A percentile compares a stretch with the other conserved stretches of the same genome.
phyloP scores from a whole-genome alignment of 257 asterid species.

The Eucommia ulmoides region DNA sequence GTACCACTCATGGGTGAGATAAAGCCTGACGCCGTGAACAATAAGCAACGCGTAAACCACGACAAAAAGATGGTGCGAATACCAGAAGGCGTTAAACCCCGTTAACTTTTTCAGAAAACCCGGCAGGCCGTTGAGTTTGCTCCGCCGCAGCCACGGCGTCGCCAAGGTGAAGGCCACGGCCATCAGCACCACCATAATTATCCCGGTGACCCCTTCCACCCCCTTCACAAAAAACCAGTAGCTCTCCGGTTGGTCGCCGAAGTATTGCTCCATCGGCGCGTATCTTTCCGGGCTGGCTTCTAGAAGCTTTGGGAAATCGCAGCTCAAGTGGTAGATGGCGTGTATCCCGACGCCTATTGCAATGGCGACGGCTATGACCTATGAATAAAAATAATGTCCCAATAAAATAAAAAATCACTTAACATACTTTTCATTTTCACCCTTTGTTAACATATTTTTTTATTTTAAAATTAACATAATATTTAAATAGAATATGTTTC shows the following conservation, averaged over 20 bases:
- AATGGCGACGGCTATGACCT: conserved; percentile 65
- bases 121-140: conserved; percentile 36
- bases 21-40: conserved; percentile 70
- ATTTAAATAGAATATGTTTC: too few relatives aligned
- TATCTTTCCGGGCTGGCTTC: conserved; percentile 29
- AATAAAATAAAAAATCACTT: background rate
- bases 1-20: conserved; percentile 46
- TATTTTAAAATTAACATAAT: too few relatives aligned
- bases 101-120: conserved; percentile 50
- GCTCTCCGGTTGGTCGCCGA: conserved; percentile 50
- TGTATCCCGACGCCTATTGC: conserved; percentile 66
- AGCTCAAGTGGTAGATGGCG: conserved; percentile 47
- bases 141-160: conserved; percentile 67
- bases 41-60: conserved; percentile 57
- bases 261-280: conserved; percentile 32
- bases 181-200: conserved; percentile 72
- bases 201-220: conserved; percentile 72
- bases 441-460: too few relatives aligned
- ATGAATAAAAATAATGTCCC: background rate
- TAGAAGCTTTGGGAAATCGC: conserved; percentile 65
- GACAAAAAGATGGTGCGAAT: conserved; percentile 71
- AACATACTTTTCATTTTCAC: background rate
- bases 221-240: conserved; percentile 60
- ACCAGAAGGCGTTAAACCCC: conserved; percentile 93
- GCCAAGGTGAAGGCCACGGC: conserved; percentile 76